Percentiles rank a stretch among this genome's conserved stretches.
phyloP scores from a whole-genome alignment of 345 rosid genomes.

The Trapa incisa region DNA sequence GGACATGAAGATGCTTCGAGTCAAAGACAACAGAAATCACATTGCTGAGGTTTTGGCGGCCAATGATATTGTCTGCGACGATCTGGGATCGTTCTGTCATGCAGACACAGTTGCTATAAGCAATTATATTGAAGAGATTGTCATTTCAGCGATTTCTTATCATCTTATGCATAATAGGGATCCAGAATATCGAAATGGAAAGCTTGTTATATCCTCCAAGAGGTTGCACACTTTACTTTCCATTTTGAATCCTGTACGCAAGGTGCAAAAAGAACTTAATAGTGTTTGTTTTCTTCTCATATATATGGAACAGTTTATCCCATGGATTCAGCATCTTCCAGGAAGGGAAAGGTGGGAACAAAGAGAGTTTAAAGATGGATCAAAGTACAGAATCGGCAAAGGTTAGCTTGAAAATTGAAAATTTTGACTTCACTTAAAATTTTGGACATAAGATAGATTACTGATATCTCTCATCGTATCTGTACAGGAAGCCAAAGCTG shows the following conservation, averaged over 20 bases:
- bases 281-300: neutral
- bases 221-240: constrained; percentile 27
- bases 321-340: constrained; percentile 87
- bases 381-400: constrained; percentile 57
- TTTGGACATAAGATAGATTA: neutral
- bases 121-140: constrained; percentile 74
- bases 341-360: constrained; percentile 55
- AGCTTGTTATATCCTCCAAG: constrained; percentile 79
- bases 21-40: constrained; percentile 86
- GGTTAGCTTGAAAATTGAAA: constrained; percentile 25
- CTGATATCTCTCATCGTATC: neutral
- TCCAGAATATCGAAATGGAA: constrained; percentile 89
- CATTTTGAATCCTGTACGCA: neutral
- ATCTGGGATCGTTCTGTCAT: constrained; percentile 61
- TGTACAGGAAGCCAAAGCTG: constrained; percentile 34
- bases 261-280: neutral
- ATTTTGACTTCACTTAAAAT: neutral
- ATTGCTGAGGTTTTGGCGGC: constrained; percentile 86
- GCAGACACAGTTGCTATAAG: constrained; percentile 64
- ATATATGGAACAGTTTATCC: constrained; percentile 58
- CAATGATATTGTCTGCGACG: constrained; percentile 85
- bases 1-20: constrained; percentile 69
- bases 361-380: constrained; percentile 62
- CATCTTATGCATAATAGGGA: constrained; percentile 65
- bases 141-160: constrained; percentile 68